Conservation (phyloP, 2,329 filamentous ascomycete genomes). For the Colletotrichum tropicale region DNA sequence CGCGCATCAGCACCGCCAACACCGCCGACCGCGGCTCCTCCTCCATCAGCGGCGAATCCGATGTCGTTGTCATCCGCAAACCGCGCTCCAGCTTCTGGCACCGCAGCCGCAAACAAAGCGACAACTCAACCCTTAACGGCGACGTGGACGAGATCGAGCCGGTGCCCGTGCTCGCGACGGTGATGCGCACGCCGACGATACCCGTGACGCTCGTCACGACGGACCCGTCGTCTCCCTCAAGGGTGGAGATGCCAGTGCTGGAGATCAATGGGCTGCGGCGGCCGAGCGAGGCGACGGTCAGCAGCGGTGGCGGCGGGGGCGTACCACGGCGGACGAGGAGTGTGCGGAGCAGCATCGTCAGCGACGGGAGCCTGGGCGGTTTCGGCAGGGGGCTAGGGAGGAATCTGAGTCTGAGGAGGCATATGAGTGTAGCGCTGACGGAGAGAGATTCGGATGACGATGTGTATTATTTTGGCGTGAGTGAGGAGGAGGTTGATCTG, state of each 20-base stretch:
- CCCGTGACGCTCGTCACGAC: background rate
- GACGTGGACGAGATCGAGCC: conserved; percentile 8
- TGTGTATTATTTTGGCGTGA: conserved; percentile 1
- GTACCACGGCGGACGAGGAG: background rate
- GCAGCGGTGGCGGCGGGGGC: background rate
- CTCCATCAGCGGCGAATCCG: background rate
- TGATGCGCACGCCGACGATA: background rate
- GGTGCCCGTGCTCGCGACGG: background rate
- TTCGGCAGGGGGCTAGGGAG: background rate
- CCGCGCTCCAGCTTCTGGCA: background rate
- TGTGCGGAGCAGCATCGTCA: background rate
- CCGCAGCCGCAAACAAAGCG: background rate
- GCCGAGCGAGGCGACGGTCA: background rate
- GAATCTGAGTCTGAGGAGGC: background rate
- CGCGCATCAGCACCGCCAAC: background rate
- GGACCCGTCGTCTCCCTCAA: background rate
- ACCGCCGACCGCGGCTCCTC: background rate
- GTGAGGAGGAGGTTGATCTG: background rate
- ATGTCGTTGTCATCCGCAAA: background rate
- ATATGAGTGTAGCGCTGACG: conserved; percentile 5
- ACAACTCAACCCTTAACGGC: background rate
- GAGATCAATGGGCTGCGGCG: background rate
- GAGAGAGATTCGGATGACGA: conserved; percentile 18
- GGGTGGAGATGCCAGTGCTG: background rate
- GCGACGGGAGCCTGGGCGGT: background rate